phyloP scores from a whole-genome alignment of 306 rosid species.

The Fragaria ananassa region DNA sequence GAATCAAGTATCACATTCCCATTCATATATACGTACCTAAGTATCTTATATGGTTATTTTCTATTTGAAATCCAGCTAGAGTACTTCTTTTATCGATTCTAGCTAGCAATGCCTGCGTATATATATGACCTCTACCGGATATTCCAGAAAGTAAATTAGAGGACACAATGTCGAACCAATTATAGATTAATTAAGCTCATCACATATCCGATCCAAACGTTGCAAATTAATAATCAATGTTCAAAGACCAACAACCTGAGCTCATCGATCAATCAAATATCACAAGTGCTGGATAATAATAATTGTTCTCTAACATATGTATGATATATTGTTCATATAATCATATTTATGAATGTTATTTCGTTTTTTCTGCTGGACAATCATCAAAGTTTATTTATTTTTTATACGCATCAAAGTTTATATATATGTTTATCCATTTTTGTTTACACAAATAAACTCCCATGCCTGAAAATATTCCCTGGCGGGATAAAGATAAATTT shows the following conservation, averaged over 20 bases:
- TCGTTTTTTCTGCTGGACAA: not conserved
- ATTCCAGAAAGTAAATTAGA: not conserved
- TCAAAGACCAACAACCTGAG: not conserved
- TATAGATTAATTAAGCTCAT: not conserved
- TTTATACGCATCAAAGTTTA: too few species aligned
- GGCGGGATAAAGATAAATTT: not conserved
- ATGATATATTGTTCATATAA: not conserved
- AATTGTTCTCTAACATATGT: not conserved
- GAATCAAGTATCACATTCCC: too few species aligned
- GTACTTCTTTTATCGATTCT: too few species aligned
- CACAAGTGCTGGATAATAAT: not conserved
- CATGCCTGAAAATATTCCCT: not conserved
- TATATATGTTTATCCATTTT: too few species aligned
- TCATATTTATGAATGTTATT: not conserved
- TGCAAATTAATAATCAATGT: not conserved
- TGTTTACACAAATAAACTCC: too few species aligned
- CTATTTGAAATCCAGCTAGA: not conserved
- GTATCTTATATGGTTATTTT: not conserved
- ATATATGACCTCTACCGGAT: not conserved
- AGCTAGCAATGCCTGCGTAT: not conserved
- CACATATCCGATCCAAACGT: not conserved
- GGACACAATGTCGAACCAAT: not conserved
- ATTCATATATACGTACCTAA: too few species aligned
- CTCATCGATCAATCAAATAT: not conserved
- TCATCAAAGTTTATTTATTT: not conserved